Conservation (phyloP, 768 basidiomycete genomes). For the Glaciozyma antarctica region DNA sequence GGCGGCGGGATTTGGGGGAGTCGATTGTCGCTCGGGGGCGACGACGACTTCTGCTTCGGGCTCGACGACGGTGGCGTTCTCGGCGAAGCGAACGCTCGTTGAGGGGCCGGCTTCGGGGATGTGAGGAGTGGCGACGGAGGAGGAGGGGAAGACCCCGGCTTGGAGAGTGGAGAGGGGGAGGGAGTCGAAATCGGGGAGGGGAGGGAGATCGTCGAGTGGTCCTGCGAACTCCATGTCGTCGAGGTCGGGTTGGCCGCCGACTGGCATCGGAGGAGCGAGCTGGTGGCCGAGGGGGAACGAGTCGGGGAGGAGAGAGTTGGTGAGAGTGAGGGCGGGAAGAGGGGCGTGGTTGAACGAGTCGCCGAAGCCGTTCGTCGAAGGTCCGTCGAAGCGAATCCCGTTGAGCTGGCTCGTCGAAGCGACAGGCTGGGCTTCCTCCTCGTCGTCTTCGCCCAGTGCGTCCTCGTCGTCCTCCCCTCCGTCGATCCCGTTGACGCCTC, state of each 20-base stretch:
- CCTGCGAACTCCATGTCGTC: neutral
- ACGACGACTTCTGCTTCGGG: neutral
- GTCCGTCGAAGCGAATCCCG: neutral
- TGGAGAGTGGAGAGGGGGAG: neutral
- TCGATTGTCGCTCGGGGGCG: neutral
- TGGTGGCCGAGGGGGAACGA: neutral
- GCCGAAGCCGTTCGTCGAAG: neutral
- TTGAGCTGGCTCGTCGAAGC: conserved; percentile 7
- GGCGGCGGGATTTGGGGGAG: neutral
- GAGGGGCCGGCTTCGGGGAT: neutral
- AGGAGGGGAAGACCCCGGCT: neutral
- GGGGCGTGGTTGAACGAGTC: conserved; percentile 20
- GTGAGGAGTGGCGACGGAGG: neutral
- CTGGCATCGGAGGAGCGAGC: conserved; percentile 14
- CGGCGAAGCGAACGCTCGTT: neutral
- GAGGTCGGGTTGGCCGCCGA: conserved; percentile 4
- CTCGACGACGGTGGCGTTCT: neutral
- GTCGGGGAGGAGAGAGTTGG: neutral
- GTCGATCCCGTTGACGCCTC: conserved; percentile 6
- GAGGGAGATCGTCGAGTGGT: neutral
- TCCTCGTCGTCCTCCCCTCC: conserved; percentile 1
- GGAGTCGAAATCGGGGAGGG: neutral
- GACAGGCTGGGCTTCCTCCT: neutral
- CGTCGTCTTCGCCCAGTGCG: neutral
- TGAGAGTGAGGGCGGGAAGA: neutral